These are phyloP conservation scores for Avena atlantica DNA, from an alignment of 176 grass and related monocot species.

Conservation along the genomic window DNA sequence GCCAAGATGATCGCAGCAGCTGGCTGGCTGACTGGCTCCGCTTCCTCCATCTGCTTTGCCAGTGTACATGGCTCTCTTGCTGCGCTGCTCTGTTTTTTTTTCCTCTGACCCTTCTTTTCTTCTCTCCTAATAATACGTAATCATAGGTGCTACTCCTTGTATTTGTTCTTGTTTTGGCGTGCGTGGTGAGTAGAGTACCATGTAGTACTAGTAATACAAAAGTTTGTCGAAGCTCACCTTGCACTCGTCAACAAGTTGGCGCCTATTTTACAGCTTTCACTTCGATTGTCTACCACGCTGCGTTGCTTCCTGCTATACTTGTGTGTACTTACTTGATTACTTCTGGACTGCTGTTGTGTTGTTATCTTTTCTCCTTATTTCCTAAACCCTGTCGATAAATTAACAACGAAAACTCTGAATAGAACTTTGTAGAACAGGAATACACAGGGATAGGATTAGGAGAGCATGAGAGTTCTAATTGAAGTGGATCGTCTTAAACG, in stretches of 20 bases:
- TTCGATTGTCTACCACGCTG: background rate
- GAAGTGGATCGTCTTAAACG: background rate
- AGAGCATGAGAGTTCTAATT: background rate
- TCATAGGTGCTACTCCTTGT: background rate
- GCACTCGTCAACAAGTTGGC: background rate
- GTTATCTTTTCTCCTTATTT: background rate
- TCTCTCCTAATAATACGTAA: background rate
- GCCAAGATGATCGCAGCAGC: background rate
- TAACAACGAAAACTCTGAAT: background rate
- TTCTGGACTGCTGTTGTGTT: background rate
- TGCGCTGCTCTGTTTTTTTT: background rate
- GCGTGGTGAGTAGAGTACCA: background rate
- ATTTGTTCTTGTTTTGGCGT: background rate
- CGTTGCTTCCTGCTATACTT: background rate
- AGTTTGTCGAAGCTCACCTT: slow-evolving; percentile 16
- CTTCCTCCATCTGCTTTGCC: background rate
- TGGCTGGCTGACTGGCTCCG: background rate
- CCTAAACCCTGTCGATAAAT: background rate
- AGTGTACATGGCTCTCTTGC: background rate
- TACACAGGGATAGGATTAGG: background rate
- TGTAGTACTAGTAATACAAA: slow-evolving; percentile 22
- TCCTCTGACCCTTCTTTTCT: background rate
- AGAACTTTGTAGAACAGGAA: background rate
- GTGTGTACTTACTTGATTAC: background rate
- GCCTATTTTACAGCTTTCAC: background rate